phyloP scores from a whole-genome alignment of 306 rosid genomes.

The Lathyrus aphaca region DNA sequence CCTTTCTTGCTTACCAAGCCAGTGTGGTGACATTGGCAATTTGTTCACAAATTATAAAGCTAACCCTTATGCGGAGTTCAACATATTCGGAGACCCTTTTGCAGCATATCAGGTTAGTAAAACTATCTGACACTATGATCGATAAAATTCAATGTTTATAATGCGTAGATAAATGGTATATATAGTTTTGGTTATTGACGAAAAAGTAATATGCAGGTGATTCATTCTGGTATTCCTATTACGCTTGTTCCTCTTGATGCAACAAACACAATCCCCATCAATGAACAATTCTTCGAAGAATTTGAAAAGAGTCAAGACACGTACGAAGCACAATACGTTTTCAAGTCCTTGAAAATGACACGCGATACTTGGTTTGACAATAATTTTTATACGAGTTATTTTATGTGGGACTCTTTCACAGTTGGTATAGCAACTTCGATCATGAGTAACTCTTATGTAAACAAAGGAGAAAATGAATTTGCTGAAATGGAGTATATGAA shows the following conservation, averaged over 20 bases:
- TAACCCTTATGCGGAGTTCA: constrained; percentile 93
- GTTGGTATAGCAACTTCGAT: constrained; percentile 81
- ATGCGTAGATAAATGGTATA: not conserved
- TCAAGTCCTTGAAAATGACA: constrained; percentile 83
- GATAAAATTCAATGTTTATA: not conserved
- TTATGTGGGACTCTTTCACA: constrained; percentile 91
- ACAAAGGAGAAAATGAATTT: constrained; percentile 71
- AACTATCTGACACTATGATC: not conserved
- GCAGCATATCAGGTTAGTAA: constrained; percentile 78
- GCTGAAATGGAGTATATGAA: constrained; percentile 85
- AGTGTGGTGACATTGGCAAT: constrained; percentile 83
- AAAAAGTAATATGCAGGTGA: constrained; percentile 54
- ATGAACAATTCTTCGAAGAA: constrained; percentile 59
- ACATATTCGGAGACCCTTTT: constrained; percentile 90
- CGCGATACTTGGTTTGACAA: constrained; percentile 72
- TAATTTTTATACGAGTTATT: constrained; percentile 76
- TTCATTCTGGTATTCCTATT: constrained; percentile 89
- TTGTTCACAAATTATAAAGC: constrained; percentile 62
- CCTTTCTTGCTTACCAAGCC: constrained; percentile 59
- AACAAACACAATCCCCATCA: constrained; percentile 84
- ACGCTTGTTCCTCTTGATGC: constrained; percentile 94
- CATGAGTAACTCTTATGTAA: constrained; percentile 62
- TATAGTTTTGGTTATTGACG: constrained; percentile 20
- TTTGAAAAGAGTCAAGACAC: constrained; percentile 73
- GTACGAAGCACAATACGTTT: constrained; percentile 80